Base-by-base conservation (phyloP, 2,329 filamentous ascomycete genomes). In the Xylaria sp. region DNA sequence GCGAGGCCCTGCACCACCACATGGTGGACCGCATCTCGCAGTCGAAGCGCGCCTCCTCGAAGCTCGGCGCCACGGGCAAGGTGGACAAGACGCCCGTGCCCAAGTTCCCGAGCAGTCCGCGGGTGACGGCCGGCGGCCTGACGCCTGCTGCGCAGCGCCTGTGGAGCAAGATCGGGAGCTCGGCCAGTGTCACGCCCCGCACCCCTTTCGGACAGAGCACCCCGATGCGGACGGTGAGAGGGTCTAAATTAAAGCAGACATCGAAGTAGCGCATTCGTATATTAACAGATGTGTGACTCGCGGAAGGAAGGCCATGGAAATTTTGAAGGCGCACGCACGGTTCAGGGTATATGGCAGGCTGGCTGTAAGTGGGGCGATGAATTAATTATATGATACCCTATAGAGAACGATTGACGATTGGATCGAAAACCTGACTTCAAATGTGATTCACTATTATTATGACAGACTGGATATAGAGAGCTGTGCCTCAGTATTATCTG, bases 21-120 rank as follows among this genome's bases (percentile, higher is more conserved):
- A 93, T 98, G 87, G 94, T 98, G 2, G 94, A 97, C 70, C 89
- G 89, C 61, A 92, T 93, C 25, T 89, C 92, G 13, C 89, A 89
- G 75, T 91, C 87, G 2, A 94, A 94, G 78, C 88, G 91, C 59
- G 85, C 86, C 32, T 86, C 88, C 4, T 85, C 87, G 8, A 87
- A 85, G 65, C 82, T 86, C 20, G 89, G 89, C 28, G 85, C 89
- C 71, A 89, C 86, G 3, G 90, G 87, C 15, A 91, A 85, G 73
- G 84, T 82, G 13, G 85, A 88, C 39, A 81, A 82, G 67, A 89
- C 88, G 2, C 90, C 90, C 0, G 87, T 90, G n/a, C 91, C 92
- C 9, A 88, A 86, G 73, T 93, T 92, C 70, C 88, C 90, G 1
- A 92, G 89, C 72, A 91, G 88, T 70, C 89, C 90, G 20, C 83